These are phyloP conservation scores for Claviceps africana DNA, from an alignment of 2,329 filamentous ascomycete genomes.

Conservation along the genomic window DNA sequence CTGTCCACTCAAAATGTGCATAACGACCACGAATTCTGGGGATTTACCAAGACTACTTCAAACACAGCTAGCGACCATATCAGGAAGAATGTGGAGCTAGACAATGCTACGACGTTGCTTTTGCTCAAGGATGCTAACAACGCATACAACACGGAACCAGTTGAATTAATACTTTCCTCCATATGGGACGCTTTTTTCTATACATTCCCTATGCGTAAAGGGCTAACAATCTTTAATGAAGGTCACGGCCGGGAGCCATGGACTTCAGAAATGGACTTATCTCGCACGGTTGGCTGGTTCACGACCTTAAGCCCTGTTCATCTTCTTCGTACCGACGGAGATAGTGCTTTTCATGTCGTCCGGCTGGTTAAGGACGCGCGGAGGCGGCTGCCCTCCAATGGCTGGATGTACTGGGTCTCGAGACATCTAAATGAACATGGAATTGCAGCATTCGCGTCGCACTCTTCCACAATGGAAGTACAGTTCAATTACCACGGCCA, in stretches of 20 bases:
- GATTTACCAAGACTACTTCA: neutral
- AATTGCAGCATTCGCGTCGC: neutral
- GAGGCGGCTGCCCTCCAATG: neutral
- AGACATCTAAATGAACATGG: neutral
- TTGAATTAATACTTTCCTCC: constrained; percentile 20
- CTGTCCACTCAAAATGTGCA: neutral
- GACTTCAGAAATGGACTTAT: constrained; percentile 15
- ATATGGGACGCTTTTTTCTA: constrained; percentile 15
- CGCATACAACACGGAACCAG: constrained; percentile 16
- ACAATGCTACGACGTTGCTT: neutral
- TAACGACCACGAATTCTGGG: constrained; percentile 1
- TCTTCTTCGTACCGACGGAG: neutral
- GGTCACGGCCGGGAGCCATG: constrained; percentile 17
- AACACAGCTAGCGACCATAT: constrained; percentile 3
- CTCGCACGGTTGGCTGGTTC: constrained; percentile 25
- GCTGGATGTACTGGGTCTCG: constrained; percentile 2
- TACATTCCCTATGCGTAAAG: constrained; percentile 13
- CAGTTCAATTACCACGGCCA: constrained; percentile 7
- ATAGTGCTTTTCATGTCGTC: neutral
- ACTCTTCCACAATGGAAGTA: constrained; percentile 4
- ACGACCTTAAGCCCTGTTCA: constrained; percentile 20
- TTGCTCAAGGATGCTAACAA: constrained; percentile 8
- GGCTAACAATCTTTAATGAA: constrained; percentile 16
- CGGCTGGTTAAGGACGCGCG: constrained; percentile 1
- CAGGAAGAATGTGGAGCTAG: neutral